Evolutionary conservation across 208 protist species (phyloP), one percentile per base, ranked within the genome.

Genomic region (Porcisia hertigi): DNA sequence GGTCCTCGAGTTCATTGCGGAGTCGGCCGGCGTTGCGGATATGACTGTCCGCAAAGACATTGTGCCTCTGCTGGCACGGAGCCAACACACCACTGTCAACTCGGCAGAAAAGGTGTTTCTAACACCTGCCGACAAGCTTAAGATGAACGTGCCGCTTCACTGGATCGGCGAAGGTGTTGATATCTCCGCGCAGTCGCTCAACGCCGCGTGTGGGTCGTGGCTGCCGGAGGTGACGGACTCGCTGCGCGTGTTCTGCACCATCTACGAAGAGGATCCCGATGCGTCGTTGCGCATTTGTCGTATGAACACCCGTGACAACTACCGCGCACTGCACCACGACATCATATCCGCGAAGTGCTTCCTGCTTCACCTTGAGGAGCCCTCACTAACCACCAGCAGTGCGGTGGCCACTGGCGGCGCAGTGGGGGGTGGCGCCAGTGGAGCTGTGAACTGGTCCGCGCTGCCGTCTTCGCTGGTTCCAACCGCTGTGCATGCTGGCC

Each of bases 61-160:
- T n/a, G 73, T 96, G 60, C 90, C 92, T 3, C 79, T 88, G 52
- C 81, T 94, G 34, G 89, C 88, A 47, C 80, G 84, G 25, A 88
- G 82, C 69, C 92, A 96, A 67, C 90, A 95, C 86, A 87, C 85
- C 16, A 82, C 78, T 14, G 76, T 95, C 20, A 93, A 95, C 79
- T 63, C 73, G 7, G 76, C 74, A 11, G 71, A 86, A 53, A 71
- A 72, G 16, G 70, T 83, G 3, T 93, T 92, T 71, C 52, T 83
- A 20, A 86, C 79, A 16, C 91, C 93, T 20, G 82, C 87, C 16
- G 69, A 79, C 30, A 92, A 92, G 69, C 72, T 97, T 57, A 75
- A 86, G 57, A 75, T 66, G 59, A 73, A 52, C 71, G 86, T 96
- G 12, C 89, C 92, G 53, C 74, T 76, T 34, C 92, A 96, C 75